Evolutionary conservation across 1,139 yeast species (phyloP), one percentile per base, ranked within the genome.

Genomic region (Scheffersomyces illinoinensis): DNA sequence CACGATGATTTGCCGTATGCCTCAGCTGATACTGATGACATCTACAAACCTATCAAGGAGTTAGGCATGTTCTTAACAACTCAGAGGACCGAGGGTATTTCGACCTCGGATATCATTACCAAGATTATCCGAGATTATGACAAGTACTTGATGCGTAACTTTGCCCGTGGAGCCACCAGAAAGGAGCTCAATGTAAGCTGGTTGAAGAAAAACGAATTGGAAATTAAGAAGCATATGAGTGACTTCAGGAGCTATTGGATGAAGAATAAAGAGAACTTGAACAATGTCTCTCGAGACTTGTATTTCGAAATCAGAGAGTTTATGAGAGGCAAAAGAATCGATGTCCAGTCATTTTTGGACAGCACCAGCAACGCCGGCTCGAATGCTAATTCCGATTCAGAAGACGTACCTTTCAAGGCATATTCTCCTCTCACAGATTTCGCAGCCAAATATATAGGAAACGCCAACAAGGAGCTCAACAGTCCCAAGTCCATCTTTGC

Each of bases 1-100:
- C 99, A 95, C 75, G 99, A 95, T 75, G 99, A 95, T 73, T 79
- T 93, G 64, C 99, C 99, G 0, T 95, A 95, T 72, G 97, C 92
- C 0, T 88, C 96, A 39, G 86, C 86, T 18, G 97, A 89, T 61
- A 83, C 88, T 54, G 98, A 91, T 72, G 99, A 95, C 73, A 93
- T 95, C 58, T 95, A 95, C 76, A 88, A 86, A 72, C 97, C 98
- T 14, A 90, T 95, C 68, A 95, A 96, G 72, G 91, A 90, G 71
- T 81, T 81, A 71, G 99, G 99, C 1, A 91, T 85, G 89, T 95
- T 95, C 69, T 80, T 96, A 66, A 90, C 96, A 8, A 95, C 99
- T 0, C 99, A 95, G 76, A 85, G 99, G 72, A 95, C 99, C 0
- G 97, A 93, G 66, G 99, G 99, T 18, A 89, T 95, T 54, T 91